Conservation (phyloP, 495 filamentous ascomycete species). For the Extremus antarcticus region DNA sequence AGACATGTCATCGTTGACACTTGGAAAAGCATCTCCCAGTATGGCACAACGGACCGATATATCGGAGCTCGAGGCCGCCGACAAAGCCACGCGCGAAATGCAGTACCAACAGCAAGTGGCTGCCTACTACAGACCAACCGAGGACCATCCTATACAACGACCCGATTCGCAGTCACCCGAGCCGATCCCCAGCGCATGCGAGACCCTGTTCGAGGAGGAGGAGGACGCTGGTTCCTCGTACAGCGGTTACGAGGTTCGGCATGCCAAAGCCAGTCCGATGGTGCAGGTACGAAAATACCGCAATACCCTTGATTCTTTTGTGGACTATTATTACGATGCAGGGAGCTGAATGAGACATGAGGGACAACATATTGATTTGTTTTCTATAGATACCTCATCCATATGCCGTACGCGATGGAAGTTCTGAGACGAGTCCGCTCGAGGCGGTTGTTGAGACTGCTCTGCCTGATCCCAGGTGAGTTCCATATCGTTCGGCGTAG, state of each 20-base stretch:
- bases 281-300: slow-evolving; percentile 13
- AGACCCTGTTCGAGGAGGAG: slow-evolving; percentile 4
- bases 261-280: slow-evolving; percentile 8
- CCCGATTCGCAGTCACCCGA: neutral
- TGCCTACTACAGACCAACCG: neutral
- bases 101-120: slow-evolving; percentile 1
- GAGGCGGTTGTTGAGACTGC: slow-evolving; percentile 13
- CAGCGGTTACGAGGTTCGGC: slow-evolving; percentile 1
- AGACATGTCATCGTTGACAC: neutral
- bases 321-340: slow-evolving; percentile 3
- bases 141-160: neutral
- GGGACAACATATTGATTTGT: slow-evolving; percentile 2
- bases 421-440: slow-evolving; percentile 6
- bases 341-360: neutral
- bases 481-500: neutral
- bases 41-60: neutral
- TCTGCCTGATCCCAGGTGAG: slow-evolving; percentile 11
- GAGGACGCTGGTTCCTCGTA: neutral
- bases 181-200: slow-evolving; percentile 2
- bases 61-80: neutral
- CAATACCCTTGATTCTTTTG: slow-evolving; percentile 6
- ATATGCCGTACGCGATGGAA: slow-evolving; percentile 1
- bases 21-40: neutral
- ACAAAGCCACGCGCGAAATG: neutral
- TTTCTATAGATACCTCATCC: slow-evolving; percentile 5